phyloP scores from a whole-genome alignment of 2,329 filamentous ascomycete species.

The Epichloe amarillans region DNA sequence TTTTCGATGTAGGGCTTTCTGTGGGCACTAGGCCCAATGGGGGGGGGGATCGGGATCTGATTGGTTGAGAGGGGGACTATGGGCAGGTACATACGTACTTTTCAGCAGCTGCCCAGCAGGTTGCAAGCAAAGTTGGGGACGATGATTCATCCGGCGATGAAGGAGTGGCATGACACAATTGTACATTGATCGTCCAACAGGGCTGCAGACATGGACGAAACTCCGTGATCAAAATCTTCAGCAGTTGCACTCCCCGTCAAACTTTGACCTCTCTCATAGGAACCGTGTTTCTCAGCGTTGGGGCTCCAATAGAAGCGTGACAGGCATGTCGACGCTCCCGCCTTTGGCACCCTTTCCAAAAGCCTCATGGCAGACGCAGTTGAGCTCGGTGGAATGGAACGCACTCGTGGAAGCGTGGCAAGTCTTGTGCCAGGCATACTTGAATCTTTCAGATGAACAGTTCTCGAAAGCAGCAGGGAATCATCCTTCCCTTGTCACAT shows the following conservation, averaged over 20 bases:
- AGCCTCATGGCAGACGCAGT: constrained; percentile 48
- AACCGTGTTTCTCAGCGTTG: no score
- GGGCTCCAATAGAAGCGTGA: constrained; percentile 16
- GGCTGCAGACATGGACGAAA: not conserved
- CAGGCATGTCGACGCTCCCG: constrained; percentile 26
- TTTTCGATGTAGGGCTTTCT: constrained; percentile 9
- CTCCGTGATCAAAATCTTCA: not conserved
- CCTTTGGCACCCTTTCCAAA: constrained; percentile 68
- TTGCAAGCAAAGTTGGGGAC: not conserved
- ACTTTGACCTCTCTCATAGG: not conserved
- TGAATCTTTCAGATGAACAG: constrained; percentile 42
- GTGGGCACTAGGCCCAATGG: constrained; percentile 10
- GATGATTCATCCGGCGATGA: constrained; percentile 11
- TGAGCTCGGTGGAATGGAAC: constrained; percentile 62
- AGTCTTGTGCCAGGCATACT: constrained; percentile 49
- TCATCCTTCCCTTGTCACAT: constrained; percentile 39
- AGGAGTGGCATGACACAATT: not conserved
- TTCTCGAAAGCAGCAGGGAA: constrained; percentile 37
- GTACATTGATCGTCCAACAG: not conserved
- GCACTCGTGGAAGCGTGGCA: constrained; percentile 66
- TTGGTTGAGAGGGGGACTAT: constrained; percentile 4
- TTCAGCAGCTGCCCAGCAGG: not conserved
- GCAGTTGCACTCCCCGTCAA: not conserved
- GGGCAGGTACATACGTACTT: constrained; percentile 7
- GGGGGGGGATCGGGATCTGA: not conserved